Percentiles rank a stretch among this genome's conserved stretches.
Evolutionary conservation across 768 basidiomycete genomes (phyloP).

Genomic region (Pholiota conissans): DNA sequence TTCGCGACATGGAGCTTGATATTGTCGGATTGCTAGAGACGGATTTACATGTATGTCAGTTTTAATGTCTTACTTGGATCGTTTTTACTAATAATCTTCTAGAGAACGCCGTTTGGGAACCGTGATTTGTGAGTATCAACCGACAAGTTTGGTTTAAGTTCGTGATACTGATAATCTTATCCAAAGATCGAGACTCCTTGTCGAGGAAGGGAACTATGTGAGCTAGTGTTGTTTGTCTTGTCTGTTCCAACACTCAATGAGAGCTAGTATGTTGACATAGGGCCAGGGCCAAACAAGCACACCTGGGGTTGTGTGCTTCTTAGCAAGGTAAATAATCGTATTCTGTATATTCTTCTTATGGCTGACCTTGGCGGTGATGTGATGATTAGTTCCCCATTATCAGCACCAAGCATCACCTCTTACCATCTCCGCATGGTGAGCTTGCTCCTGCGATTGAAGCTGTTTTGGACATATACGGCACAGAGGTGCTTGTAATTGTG

Average conservation of each 20-base stretch:
- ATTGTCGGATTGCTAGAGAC: slow-evolving; percentile 85
- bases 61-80: background rate
- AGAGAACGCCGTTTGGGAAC: slow-evolving; percentile 67
- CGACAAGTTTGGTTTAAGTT: background rate
- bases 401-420: slow-evolving; percentile 79
- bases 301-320: slow-evolving; percentile 88
- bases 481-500: slow-evolving; percentile 78
- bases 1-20: slow-evolving; percentile 79
- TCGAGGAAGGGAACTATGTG: slow-evolving; percentile 82
- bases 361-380: background rate
- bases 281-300: slow-evolving; percentile 85
- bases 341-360: background rate
- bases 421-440: slow-evolving; percentile 85
- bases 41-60: slow-evolving; percentile 69
- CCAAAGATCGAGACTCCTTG: slow-evolving; percentile 70
- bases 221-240: too few relatives aligned
- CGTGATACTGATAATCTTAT: slow-evolving; percentile 7
- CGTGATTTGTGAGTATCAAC: slow-evolving; percentile 68
- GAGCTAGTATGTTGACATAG: slow-evolving; percentile 78
- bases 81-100: slow-evolving; percentile 4
- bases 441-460: slow-evolving; percentile 91
- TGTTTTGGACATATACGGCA: slow-evolving; percentile 76
- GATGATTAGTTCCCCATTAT: slow-evolving; percentile 90
- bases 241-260: too few relatives aligned
- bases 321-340: slow-evolving; percentile 55